Evolutionary conservation across 164 flowering plant species (phyloP).

Genomic region (Paratinospora sagittata): DNA sequence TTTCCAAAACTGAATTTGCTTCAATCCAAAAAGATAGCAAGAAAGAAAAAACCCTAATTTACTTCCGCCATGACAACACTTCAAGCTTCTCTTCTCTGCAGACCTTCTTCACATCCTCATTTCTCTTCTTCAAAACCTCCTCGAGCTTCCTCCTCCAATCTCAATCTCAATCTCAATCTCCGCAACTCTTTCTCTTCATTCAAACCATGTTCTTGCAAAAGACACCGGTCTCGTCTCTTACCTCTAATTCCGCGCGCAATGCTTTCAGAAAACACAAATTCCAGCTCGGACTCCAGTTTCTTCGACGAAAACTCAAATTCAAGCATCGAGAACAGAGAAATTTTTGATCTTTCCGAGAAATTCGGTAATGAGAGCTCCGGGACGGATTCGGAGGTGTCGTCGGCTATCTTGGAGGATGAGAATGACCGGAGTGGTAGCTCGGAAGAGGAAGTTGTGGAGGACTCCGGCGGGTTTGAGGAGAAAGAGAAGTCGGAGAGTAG

Average conservation of each 20-base stretch:
- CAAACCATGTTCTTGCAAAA: not conserved
- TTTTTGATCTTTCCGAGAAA: constrained; percentile 12
- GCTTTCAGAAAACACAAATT: constrained; percentile 7
- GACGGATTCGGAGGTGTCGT: not conserved
- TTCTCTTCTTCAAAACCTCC: constrained; percentile 13
- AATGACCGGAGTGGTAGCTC: not conserved
- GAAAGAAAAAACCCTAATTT: constrained; percentile 21
- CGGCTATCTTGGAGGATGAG: not conserved
- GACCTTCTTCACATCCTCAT: constrained; percentile 25
- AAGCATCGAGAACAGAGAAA: constrained; percentile 3
- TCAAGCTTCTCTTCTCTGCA: constrained; percentile 54
- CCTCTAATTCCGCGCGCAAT: not conserved
- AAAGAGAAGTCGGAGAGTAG: constrained; percentile 22
- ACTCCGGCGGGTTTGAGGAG: constrained; percentile 13
- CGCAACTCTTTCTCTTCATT: not conserved
- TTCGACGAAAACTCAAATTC: not conserved
- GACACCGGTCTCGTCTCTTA: not conserved
- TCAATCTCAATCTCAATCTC: constrained; percentile 1
- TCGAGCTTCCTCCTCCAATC: not conserved
- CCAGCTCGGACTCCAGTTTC: constrained; percentile 17
- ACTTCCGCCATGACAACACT: constrained; percentile 38
- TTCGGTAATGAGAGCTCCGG: constrained; percentile 5
- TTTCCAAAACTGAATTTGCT: not conserved
- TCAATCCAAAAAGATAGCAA: not conserved
- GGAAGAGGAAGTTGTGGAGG: constrained; percentile 16